Evolutionary conservation across 148 eudicot species (phyloP), one percentile per base, ranked within the genome.

Genomic region (Rhododendron kiyosumense): DNA sequence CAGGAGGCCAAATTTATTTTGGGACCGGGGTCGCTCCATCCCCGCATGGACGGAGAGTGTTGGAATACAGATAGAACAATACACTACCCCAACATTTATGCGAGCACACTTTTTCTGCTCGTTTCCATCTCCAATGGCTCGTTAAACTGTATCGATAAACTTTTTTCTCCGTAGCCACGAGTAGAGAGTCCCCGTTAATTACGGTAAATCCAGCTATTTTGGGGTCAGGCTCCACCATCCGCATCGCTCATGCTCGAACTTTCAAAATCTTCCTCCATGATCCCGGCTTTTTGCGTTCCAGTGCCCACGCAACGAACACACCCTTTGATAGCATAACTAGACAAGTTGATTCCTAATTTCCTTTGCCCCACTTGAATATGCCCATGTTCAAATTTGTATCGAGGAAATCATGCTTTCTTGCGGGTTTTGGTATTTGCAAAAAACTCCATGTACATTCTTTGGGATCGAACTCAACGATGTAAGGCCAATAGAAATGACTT

Each of bases 21-120:
- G 28, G n/a, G 8, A 63, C 7, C 24, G 1, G 69, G 24, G 11
- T 22, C 11, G 69, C 69, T 63, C 69, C 69, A 63, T 22, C 69
- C 8, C 84, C 84, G 10, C 84, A 81, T 20, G 73, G 73, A 10
- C 84, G 84, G 9, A 81, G 48, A 36, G 84, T 81, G 41, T 34
- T 59, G 41, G 71, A 81, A 1, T 81, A 59, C 1, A 26, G 41
- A n/a, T n/a, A n/a, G n/a, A n/a, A n/a, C n/a, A n/a, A 36, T 81
- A 59, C 73, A 0, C 9, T 34, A 1, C 24, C 30, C 3, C 30
- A 32, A 36, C 84, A 81, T 36, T n/a, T 24, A 57, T 81, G 26
- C 0, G 17, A 13, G 17, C 73, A 22, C n/a, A 54, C 28, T 59
- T 36, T 57, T 22, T 81, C 24, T 4, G 71, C 84, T 10, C 9